Conservation (phyloP, 768 basidiomycete species). For the Royoungia palumana region DNA sequence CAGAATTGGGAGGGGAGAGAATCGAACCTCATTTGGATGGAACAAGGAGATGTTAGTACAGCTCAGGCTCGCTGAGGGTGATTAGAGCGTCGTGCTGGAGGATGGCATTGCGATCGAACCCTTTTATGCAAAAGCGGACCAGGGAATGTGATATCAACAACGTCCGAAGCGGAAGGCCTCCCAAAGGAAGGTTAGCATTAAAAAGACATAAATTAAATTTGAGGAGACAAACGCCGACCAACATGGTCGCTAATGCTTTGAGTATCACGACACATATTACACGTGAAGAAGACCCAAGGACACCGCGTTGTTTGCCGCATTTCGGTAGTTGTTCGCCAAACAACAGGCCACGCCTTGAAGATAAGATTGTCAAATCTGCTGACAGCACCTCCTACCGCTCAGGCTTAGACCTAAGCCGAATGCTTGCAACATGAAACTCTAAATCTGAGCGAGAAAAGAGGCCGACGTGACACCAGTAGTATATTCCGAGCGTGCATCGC, state of each 20-base stretch:
- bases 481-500: not conserved
- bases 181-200: constrained; percentile 21
- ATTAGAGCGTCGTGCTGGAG: constrained; percentile 8
- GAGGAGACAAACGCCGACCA: constrained; percentile 24
- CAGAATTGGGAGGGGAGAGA: constrained; percentile 35
- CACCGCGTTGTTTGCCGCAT: constrained; percentile 25
- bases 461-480: constrained; percentile 4
- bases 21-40: constrained; percentile 28
- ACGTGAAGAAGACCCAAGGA: constrained; percentile 30
- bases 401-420: constrained; percentile 16
- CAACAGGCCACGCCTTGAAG: constrained; percentile 7
- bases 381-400: constrained; percentile 10
- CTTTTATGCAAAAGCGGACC: constrained; percentile 30
- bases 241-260: constrained; percentile 27
- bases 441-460: constrained; percentile 13
- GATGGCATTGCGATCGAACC: constrained; percentile 2
- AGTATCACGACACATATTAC: constrained; percentile 30
- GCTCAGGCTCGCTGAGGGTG: constrained; percentile 27
- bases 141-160: constrained; percentile 17
- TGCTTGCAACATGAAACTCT: constrained; percentile 14
- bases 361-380: constrained; percentile 22
- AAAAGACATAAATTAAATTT: constrained; percentile 28
- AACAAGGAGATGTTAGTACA: constrained; percentile 15
- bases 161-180: constrained; percentile 17
- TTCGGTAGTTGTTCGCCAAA: constrained; percentile 22